These are phyloP conservation scores for Aspergillus affinis DNA, from an alignment of 495 filamentous ascomycete genomes.

Conservation along the genomic window DNA sequence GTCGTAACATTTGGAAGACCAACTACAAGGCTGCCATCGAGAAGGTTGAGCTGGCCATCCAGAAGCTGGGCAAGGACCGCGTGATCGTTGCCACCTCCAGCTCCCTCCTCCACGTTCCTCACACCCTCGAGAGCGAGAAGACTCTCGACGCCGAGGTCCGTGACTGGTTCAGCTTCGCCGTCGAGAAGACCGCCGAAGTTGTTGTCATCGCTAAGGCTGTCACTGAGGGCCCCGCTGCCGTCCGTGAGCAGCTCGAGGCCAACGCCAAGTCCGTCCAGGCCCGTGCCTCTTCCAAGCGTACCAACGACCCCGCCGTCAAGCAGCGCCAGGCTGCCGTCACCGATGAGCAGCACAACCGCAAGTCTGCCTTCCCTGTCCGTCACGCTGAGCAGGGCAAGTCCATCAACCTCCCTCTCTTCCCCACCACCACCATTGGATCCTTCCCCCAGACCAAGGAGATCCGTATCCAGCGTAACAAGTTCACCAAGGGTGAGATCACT, in stretches of 20 bases:
- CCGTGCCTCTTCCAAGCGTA: slow-evolving; percentile 85
- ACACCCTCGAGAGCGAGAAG: slow-evolving; percentile 97
- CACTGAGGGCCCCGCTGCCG: slow-evolving; percentile 81
- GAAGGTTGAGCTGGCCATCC: slow-evolving; percentile 80
- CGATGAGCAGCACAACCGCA: slow-evolving; percentile 81
- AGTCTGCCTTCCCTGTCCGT: slow-evolving; percentile 79
- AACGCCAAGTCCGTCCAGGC: slow-evolving; percentile 89
- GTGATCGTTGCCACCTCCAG: slow-evolving; percentile 95
- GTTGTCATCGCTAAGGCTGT: slow-evolving; percentile 95
- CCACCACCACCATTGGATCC: slow-evolving; percentile 97
- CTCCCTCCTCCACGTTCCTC: slow-evolving; percentile 95
- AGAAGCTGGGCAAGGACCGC: slow-evolving; percentile 92
- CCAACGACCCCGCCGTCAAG: slow-evolving; percentile 95
- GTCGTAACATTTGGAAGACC: slow-evolving; percentile 99
- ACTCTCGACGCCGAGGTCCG: slow-evolving; percentile 86
- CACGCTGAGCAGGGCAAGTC: slow-evolving; percentile 81
- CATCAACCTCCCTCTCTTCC: slow-evolving; percentile 93
- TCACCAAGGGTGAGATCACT: slow-evolving; percentile 96
- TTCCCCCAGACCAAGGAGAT: slow-evolving; percentile 99
- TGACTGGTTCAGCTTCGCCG: slow-evolving; percentile 98
- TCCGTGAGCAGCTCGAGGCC: slow-evolving; percentile 82
- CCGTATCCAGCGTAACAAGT: slow-evolving; percentile 91
- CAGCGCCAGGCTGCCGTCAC: slow-evolving; percentile 87
- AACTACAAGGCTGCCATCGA: slow-evolving; percentile 90
- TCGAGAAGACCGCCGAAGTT: slow-evolving; percentile 90